Evolutionary conservation across 306 rosid species (phyloP).

Genomic region (Lathyrus aphaca): DNA sequence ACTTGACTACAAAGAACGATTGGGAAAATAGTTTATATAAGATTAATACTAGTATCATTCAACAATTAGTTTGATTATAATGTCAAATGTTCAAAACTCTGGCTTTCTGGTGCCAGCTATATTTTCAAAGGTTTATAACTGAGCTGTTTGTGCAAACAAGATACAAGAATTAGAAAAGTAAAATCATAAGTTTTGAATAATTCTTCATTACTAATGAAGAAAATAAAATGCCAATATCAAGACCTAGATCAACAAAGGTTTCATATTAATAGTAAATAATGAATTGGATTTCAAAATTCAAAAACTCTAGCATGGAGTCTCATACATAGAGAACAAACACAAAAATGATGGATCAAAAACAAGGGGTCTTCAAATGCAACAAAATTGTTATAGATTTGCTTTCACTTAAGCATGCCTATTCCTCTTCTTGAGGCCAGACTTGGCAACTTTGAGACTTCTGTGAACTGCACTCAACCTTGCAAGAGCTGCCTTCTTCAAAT

Average conservation of each 20-base stretch:
- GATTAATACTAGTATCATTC: neutral
- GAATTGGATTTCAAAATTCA: constrained; percentile 11
- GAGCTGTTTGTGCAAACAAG: neutral
- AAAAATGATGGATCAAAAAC: constrained; percentile 2
- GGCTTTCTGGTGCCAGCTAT: neutral
- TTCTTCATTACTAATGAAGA: neutral
- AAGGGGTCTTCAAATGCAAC: neutral
- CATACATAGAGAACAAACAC: constrained; percentile 32
- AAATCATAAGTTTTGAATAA: neutral
- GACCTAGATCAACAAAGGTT: constrained; percentile 11
- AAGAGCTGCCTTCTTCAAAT: constrained; percentile 82
- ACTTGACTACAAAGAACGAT: constrained; percentile 32
- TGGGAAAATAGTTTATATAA: neutral
- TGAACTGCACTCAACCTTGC: constrained; percentile 90
- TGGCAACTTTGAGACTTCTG: constrained; percentile 84
- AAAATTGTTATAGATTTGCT: constrained; percentile 12
- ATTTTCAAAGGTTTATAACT: neutral
- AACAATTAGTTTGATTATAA: neutral
- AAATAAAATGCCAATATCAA: neutral
- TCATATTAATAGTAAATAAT: constrained; percentile 23
- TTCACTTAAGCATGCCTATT: constrained; percentile 67
- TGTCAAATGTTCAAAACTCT: no score
- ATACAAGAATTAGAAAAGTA: neutral
- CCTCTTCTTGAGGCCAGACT: constrained; percentile 95
- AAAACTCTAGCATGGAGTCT: constrained; percentile 32